Base-by-base conservation (phyloP, 2,329 filamentous ascomycete genomes). In the Cladosporium phlei region DNA sequence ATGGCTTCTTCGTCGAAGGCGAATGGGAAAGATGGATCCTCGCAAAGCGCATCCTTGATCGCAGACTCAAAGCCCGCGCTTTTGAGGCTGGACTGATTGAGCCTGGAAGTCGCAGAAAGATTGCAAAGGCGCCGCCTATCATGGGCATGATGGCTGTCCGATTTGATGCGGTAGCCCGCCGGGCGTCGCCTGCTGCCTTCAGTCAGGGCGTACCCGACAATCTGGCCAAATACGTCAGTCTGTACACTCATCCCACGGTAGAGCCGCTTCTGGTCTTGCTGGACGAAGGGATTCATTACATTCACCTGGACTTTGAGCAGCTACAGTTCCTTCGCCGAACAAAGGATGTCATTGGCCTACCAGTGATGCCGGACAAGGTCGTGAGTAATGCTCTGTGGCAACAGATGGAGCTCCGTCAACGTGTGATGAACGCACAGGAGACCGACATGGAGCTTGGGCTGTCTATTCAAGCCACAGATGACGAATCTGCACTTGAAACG, bases 1-100 rank as follows among this genome's bases (percentile, higher is more conserved):
- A 80, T 57, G 76, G 77, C 22, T 80, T 80, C 60, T 80, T 74
- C 55, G 69, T 79, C 17, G 69, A 75, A 27, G 73, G 73, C 25
- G 77, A 80, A 59, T 80, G 76, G 74, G 72, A 78, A 47, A 63
- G 77, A 45, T 80, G 76, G 74, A 69, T 75, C 8, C 67, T 80
- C 12, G 68, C 75, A 3, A 75, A 77, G 55, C 70, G 74, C 11
- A 64, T 80, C 9, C 64, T 79, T 10, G 73, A 79, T 52, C 69
- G 75, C 19, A 66, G 73, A 45, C 63, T 80, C 28, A 68, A 66
- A 39, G 61, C 68, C 40, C 63, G 67, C 49, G 73, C 75, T 16
- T 53, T 74, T 14, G 70, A 76, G 40, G 66, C 67, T 52, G 73
- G 72, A 4, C 60, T 78, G 6, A 61, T 75, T 3, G 67, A 72